Conservation (phyloP, 208 protist species). For the Histomonas meleagridis region DNA sequence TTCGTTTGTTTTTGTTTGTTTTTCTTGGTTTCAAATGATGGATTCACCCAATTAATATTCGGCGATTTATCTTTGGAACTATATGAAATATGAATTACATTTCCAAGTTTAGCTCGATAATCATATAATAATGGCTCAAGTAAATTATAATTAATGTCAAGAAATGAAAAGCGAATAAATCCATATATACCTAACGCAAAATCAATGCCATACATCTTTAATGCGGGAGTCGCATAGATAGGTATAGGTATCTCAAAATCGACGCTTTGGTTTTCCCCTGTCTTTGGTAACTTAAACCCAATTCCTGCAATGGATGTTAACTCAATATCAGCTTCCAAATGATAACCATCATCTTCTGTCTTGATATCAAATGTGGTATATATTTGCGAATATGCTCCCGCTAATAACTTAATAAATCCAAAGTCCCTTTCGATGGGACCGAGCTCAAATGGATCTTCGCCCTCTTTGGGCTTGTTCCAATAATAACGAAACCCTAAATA, state of each 20-base stretch:
- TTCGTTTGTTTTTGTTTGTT: background rate
- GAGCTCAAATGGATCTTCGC: background rate
- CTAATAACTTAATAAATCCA: background rate
- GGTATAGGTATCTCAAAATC: background rate
- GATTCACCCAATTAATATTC: background rate
- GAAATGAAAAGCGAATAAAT: background rate
- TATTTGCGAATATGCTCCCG: background rate
- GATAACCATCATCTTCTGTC: background rate
- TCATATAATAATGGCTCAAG: background rate
- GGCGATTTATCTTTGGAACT: background rate
- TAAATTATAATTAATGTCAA: background rate
- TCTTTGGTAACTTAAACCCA: background rate
- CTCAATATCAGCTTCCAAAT: background rate
- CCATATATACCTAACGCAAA: background rate
- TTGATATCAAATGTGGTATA: background rate
- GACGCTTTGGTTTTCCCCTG: background rate
- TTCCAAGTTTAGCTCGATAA: background rate
- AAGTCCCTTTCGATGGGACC: background rate
- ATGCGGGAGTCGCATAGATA: background rate
- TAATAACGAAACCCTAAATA: background rate
- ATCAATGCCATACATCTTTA: background rate
- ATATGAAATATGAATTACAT: background rate
- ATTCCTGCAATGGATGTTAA: background rate
- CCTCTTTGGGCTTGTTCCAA: background rate
- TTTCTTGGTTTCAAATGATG: background rate